Base-by-base conservation (phyloP, 441 rosid species). In the Manihot esculenta region DNA sequence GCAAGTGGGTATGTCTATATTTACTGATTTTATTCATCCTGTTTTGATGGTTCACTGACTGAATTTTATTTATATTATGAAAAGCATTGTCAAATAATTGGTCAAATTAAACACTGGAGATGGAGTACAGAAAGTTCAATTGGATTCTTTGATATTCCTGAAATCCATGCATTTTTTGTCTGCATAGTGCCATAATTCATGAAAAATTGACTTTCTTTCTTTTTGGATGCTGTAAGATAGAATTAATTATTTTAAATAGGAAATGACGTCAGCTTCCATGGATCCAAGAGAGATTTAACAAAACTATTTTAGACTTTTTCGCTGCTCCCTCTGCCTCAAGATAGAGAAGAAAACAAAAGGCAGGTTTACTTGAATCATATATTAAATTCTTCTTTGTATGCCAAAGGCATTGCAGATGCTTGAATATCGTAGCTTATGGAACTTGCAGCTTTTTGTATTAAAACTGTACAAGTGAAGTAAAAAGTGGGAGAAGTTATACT, bases 1-100 rank as follows among this genome's bases (percentile, higher is more conserved):
- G 97, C 91, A 95, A 92, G 56, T 95, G 98, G 99, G 99, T 89
- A 80, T 74, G 73, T 61, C 35, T 10, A 9, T 70, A 5, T 49
- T 87, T 80, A 41, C 73, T 69, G 24, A 56, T 55, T 26, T 70
- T 70, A 27, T 72, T 64, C 71, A 61, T 59, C 48, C 64, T 54
- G 24, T 58, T 42, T n/a, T 55, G 67, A 20, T 51, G 23, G 51
- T 69, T 67, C 48, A 38, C 42, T 41, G 21, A 26, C 21, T 27
- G 27, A 42, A 45, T 53, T 35, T 53, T 73, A 12, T 44, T 62
- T 21, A 35, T 5, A 35, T 6, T 6, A 44, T 11, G 3, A 24
- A 57, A 3, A 64, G 56, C 26, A 20, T 7, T 54, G n/a, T 56
- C 15, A 23, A 48, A 56, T 21, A 42, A 55, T 53, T 76, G 70